Conservation (phyloP, 768 basidiomycete species). For the Kwoniella sp. region DNA sequence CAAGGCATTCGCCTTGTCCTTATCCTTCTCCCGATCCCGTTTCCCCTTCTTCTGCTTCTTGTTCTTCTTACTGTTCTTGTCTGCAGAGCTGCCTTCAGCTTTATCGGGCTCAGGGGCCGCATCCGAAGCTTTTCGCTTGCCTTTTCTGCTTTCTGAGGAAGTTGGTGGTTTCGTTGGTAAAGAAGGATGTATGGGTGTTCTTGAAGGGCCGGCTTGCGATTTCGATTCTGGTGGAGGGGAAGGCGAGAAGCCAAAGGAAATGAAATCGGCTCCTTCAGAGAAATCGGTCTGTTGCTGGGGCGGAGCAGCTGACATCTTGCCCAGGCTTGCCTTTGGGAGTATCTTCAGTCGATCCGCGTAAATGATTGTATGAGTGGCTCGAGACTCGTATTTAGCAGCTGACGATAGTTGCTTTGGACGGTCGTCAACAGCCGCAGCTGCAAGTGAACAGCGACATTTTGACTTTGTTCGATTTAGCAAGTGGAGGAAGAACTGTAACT, state of each 20-base stretch:
- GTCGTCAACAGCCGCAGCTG: too few species aligned
- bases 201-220: conserved; percentile 23
- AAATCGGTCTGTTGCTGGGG: conserved; percentile 11
- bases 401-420: too few species aligned
- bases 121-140: conserved; percentile 18
- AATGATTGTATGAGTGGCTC: too few species aligned
- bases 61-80: conserved; percentile 7
- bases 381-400: too few species aligned
- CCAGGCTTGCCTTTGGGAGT: too few species aligned
- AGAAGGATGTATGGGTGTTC: neutral
- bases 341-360: too few species aligned
- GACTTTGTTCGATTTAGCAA: neutral
- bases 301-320: neutral
- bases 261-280: conserved; percentile 44
- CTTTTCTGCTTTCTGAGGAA: conserved; percentile 5
- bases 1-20: conserved; percentile 25
- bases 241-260: conserved; percentile 44
- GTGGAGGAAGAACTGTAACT: neutral
- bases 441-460: too few species aligned
- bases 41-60: conserved; percentile 21
- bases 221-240: conserved; percentile 21
- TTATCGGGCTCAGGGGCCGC: neutral
- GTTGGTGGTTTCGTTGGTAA: conserved; percentile 5
- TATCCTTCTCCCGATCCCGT: conserved; percentile 20
- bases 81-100: neutral